Percentiles rank a stretch among this genome's conserved stretches.
Conservation (phyloP, 2,329 filamentous ascomycete species). For the Tympanopsis confertula region DNA sequence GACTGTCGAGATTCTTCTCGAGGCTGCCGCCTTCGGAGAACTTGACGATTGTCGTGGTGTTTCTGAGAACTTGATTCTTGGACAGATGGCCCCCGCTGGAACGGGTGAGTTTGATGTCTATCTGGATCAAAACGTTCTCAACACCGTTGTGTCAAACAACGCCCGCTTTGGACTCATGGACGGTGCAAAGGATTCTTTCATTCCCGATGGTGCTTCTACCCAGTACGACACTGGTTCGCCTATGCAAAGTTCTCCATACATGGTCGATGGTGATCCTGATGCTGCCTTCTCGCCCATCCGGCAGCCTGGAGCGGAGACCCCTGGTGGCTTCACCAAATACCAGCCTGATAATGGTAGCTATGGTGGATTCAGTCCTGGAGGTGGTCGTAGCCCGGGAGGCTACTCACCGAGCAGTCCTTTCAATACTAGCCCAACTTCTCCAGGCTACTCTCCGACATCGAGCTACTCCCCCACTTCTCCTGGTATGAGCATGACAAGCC, state of each 20-base stretch:
- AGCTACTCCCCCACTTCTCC: slow-evolving; percentile 55
- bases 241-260: slow-evolving; percentile 55
- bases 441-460: slow-evolving; percentile 56
- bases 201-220: slow-evolving; percentile 80
- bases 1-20: slow-evolving; percentile 93
- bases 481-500: slow-evolving; percentile 64
- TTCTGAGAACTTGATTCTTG: slow-evolving; percentile 96
- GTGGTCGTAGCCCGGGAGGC: too few relatives aligned
- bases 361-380: slow-evolving; percentile 56
- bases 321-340: slow-evolving; percentile 49
- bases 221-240: slow-evolving; percentile 83
- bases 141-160: slow-evolving; percentile 88
- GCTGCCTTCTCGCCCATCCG: slow-evolving; percentile 70
- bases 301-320: slow-evolving; percentile 59
- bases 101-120: slow-evolving; percentile 92
- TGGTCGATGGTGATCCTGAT: slow-evolving; percentile 46
- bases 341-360: slow-evolving; percentile 37
- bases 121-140: slow-evolving; percentile 88
- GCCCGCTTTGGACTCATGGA: slow-evolving; percentile 75
- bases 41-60: slow-evolving; percentile 96
- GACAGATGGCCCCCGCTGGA: slow-evolving; percentile 91
- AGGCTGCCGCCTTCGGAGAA: slow-evolving; percentile 88
- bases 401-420: too few relatives aligned
- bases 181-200: slow-evolving; percentile 61
- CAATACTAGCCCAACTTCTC: too few relatives aligned